Percentiles rank a stretch among this genome's conserved stretches.
phyloP scores from a whole-genome alignment of 495 filamentous ascomycete species.

The Aspergillus biplanus region DNA sequence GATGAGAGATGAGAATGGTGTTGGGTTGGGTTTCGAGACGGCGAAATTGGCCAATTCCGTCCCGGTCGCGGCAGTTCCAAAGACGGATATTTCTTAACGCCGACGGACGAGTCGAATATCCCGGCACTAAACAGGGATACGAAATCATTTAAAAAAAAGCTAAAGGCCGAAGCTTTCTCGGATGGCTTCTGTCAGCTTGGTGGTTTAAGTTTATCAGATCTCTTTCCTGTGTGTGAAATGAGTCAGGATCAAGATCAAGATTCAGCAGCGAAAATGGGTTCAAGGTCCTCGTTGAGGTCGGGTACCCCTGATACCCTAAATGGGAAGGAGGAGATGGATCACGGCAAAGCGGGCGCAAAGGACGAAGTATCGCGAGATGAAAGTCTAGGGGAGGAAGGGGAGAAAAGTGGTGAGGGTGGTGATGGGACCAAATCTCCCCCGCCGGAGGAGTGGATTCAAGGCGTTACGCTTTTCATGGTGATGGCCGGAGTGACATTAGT shows the following conservation, averaged over 20 bases:
- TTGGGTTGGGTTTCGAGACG: background rate
- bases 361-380: background rate
- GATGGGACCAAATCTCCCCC: background rate
- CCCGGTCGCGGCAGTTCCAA: background rate
- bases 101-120: background rate
- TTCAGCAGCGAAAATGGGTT: too few relatives aligned
- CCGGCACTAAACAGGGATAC: background rate
- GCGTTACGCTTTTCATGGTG: slow-evolving; percentile 9
- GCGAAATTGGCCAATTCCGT: background rate
- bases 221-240: too few relatives aligned
- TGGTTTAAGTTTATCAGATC: too few relatives aligned
- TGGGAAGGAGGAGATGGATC: too few relatives aligned
- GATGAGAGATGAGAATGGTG: background rate
- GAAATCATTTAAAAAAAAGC: background rate
- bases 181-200: too few relatives aligned
- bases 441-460: slow-evolving; percentile 4
- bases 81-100: background rate
- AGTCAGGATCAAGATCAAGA: too few relatives aligned
- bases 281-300: too few relatives aligned
- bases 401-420: background rate
- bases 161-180: too few relatives aligned
- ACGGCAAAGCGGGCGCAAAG: too few relatives aligned
- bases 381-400: background rate
- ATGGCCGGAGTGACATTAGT: slow-evolving; percentile 32
- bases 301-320: too few relatives aligned